A percentile compares a stretch with the other conserved stretches of the same genome.
Evolutionary conservation across 1,284 basidiomycete genomes (phyloP).

Genomic region (Porphyrellus sp.): DNA sequence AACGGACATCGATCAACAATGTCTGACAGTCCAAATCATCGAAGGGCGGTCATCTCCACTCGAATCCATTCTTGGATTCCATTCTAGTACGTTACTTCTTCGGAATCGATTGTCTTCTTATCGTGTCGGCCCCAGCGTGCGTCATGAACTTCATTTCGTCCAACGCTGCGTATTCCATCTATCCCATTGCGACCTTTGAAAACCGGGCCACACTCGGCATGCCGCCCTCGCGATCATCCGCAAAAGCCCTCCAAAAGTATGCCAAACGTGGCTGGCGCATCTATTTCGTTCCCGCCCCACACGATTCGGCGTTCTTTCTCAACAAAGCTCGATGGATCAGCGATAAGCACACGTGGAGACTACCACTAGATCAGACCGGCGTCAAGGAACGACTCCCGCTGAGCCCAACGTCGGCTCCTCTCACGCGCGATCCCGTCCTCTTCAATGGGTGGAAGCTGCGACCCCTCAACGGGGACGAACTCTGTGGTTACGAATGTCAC

Average conservation of each 20-base stretch:
- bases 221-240: not conserved
- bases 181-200: constrained; percentile 36
- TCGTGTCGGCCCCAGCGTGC: constrained; percentile 31
- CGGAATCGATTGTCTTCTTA: not conserved
- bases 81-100: constrained; percentile 39
- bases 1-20: not conserved
- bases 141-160: constrained; percentile 45
- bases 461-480: accelerated
- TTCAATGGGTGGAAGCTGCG: constrained; percentile 27
- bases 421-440: constrained; percentile 26
- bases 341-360: constrained; percentile 30
- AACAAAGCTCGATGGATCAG: constrained; percentile 24
- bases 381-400: constrained; percentile 18
- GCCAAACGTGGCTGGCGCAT: constrained; percentile 29
- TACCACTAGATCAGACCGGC: constrained; percentile 28
- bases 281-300: constrained; percentile 9
- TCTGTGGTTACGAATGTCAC: not conserved
- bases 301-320: constrained; percentile 10
- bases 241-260: constrained; percentile 27
- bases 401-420: constrained; percentile 14
- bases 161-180: constrained; percentile 34
- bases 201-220: constrained; percentile 15
- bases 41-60: constrained; percentile 29
- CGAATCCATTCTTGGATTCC: constrained; percentile 40
- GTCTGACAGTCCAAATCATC: constrained; percentile 39